Percentiles rank a stretch among this genome's conserved stretches.
Conservation (phyloP, 345 rosid species). For the Euclidium syriacum region DNA sequence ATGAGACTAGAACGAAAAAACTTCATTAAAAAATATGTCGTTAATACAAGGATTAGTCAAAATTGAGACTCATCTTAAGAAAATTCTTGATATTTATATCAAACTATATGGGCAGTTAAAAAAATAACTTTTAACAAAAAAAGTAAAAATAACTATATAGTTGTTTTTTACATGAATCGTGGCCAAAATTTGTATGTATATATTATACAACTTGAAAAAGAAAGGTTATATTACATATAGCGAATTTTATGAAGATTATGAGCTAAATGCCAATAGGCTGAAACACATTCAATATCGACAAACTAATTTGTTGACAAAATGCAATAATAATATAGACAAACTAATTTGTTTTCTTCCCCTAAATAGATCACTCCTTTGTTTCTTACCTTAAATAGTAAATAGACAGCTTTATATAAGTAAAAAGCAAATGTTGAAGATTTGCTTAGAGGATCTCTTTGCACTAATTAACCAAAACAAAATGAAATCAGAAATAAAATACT, state of each 20-base stretch:
- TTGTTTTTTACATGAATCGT: not conserved
- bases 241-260: not conserved
- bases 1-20: not conserved
- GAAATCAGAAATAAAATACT: not conserved
- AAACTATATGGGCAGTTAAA: not conserved
- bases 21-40: not conserved
- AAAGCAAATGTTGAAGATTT: constrained; percentile 19
- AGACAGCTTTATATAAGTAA: constrained; percentile 6
- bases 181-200: not conserved
- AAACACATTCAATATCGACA: constrained; percentile 16
- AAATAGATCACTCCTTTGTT: constrained; percentile 13
- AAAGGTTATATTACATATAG: not conserved
- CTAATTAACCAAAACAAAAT: constrained; percentile 13
- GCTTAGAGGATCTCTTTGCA: constrained; percentile 1
- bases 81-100: not conserved
- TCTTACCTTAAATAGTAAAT: constrained; percentile 22
- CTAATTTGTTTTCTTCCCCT: constrained; percentile 10
- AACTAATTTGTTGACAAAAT: constrained; percentile 14
- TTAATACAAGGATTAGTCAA: not conserved
- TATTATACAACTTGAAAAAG: not conserved
- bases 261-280: constrained; percentile 15
- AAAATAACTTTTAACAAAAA: no score
- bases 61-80: not conserved
- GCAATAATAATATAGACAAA: no score
- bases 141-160: not conserved